These are phyloP conservation scores for Rhytidiadelphus loreus DNA, from an alignment of 225 moss, liverwort and hornwort species.

Conservation along the genomic window DNA sequence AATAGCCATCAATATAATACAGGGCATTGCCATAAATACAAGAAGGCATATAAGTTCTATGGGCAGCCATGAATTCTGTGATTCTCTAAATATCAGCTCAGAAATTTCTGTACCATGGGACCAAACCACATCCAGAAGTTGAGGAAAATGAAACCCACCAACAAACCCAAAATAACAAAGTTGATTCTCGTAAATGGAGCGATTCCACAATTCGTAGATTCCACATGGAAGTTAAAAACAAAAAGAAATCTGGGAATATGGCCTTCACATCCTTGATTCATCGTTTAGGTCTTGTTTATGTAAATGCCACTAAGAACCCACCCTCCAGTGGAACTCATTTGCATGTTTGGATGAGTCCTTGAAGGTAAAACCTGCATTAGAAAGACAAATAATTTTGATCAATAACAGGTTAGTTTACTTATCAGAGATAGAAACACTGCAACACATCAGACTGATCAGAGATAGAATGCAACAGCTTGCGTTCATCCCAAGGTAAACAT, in stretches of 20 bases:
- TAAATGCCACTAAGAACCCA: conserved; percentile 74
- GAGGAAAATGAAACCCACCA: neutral
- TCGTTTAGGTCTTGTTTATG: conserved; percentile 20
- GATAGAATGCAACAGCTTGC: neutral
- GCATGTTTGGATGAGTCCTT: conserved; percentile 95
- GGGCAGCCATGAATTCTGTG: neutral
- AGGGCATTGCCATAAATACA: neutral
- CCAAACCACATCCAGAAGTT: neutral
- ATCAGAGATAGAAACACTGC: neutral
- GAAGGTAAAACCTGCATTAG: conserved; percentile 69
- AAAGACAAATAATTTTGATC: neutral
- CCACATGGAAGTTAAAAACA: neutral
- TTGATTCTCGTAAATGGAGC: neutral
- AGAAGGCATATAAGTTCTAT: neutral
- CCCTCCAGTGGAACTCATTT: conserved; percentile 95
- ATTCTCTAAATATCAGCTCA: neutral
- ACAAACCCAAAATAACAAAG: neutral
- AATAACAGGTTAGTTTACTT: neutral
- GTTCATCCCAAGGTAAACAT: neutral
- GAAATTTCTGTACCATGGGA: neutral
- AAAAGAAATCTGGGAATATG: neutral
- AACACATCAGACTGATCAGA: neutral
- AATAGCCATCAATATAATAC: neutral
- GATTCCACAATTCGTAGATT: neutral
- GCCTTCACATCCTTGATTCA: neutral